These are phyloP conservation scores for Nicotiana benthamiana DNA, from an alignment of 257 asterid species.

Conservation along the genomic window DNA sequence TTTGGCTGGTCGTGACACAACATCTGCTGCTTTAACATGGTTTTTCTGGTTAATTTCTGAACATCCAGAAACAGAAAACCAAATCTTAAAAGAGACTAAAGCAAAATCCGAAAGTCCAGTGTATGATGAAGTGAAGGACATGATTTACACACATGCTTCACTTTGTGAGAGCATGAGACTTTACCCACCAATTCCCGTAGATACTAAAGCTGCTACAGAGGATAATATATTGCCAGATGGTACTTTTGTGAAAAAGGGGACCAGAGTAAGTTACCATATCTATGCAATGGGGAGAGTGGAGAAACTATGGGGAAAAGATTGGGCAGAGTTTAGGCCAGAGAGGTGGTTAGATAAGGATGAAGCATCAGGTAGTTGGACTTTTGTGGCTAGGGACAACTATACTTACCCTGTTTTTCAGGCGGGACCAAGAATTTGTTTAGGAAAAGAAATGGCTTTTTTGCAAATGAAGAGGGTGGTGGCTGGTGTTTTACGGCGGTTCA, in stretches of 20 bases:
- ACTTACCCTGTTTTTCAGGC: conserved; percentile 47
- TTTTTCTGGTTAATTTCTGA: conserved; percentile 47
- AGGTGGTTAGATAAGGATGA: conserved; percentile 50
- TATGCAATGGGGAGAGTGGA: conserved; percentile 67
- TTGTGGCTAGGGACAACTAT: conserved; percentile 37
- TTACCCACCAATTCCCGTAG: conserved; percentile 58
- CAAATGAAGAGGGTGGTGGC: conserved; percentile 49
- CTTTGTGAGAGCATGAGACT: conserved; percentile 58
- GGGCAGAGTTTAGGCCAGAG: conserved; percentile 49
- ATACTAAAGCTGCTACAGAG: conserved; percentile 29
- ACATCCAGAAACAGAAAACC: conserved; percentile 28
- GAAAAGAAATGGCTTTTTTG: conserved; percentile 49
- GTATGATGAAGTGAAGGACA: conserved; percentile 46
- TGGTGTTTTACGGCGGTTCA: conserved; percentile 34
- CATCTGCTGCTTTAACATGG: conserved; percentile 67
- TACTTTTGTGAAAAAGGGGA: conserved; percentile 39
- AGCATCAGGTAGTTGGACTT: conserved; percentile 28
- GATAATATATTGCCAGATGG: conserved; percentile 62
- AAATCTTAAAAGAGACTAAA: conserved; percentile 30
- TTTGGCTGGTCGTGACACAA: conserved; percentile 60
- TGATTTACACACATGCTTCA: conserved; percentile 53
- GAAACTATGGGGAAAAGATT: conserved; percentile 54
- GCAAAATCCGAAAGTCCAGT: conserved; percentile 4
- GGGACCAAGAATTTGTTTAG: conserved; percentile 44
- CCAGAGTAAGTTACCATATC: conserved; percentile 40